A percentile compares a stretch with the other conserved stretches of the same genome.
These are phyloP conservation scores for Nothophytophthora sp. DNA, from an alignment of 352 stramenopile genomes.

Conservation along the genomic window DNA sequence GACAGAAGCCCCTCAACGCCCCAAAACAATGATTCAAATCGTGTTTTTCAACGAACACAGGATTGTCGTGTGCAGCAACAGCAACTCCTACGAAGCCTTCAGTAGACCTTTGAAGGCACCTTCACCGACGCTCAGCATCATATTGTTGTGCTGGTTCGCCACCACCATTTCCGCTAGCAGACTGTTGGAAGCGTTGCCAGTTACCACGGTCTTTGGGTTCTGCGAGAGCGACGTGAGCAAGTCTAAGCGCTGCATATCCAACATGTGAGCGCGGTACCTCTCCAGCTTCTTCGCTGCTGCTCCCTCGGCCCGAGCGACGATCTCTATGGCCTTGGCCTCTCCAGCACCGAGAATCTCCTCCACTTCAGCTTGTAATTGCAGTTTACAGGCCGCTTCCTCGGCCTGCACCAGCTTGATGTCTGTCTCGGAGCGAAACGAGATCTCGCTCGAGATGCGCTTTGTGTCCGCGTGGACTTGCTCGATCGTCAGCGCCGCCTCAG, in stretches of 20 bases:
- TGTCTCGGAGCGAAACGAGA: conserved; percentile 35
- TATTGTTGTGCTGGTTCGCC: conserved; percentile 42
- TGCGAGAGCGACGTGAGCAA: conserved; percentile 35
- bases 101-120: conserved; percentile 21
- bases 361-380: conserved; percentile 38
- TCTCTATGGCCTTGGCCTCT: conserved; percentile 36
- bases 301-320: conserved; percentile 41
- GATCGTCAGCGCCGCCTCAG: conserved; percentile 40
- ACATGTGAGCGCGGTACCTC: conserved; percentile 28
- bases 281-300: conserved; percentile 40
- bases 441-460: conserved; percentile 42
- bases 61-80: background rate
- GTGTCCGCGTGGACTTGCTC: conserved; percentile 49
- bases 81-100: conserved; percentile 17
- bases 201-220: conserved; percentile 44
- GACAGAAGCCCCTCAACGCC: too few relatives aligned
- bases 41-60: too few relatives aligned
- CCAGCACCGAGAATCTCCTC: conserved; percentile 31
- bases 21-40: too few relatives aligned
- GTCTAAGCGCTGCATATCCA: conserved; percentile 48
- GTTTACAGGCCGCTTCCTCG: conserved; percentile 31
- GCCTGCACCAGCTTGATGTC: conserved; percentile 42
- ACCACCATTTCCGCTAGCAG: conserved; percentile 48
- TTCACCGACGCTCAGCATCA: conserved; percentile 41
- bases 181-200: conserved; percentile 48